A percentile compares a stretch with the other conserved stretches of the same genome.
phyloP scores from a whole-genome alignment of 2,329 filamentous ascomycete species.

The Rhynchosporium secalis region DNA sequence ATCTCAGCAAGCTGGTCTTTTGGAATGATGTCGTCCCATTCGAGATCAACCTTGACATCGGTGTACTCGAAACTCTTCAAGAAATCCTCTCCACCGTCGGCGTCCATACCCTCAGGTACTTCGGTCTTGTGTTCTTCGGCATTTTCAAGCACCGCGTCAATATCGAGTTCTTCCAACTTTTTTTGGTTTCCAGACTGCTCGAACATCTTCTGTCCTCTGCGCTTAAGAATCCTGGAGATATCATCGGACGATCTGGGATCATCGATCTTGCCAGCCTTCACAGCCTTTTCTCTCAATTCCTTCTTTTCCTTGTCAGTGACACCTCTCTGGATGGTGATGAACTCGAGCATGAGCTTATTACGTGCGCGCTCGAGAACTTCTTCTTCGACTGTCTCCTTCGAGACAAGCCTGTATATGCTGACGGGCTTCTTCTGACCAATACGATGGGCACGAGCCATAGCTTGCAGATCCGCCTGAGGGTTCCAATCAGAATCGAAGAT shows the following conservation, averaged over 20 bases:
- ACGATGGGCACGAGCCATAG: slow-evolving; percentile 96
- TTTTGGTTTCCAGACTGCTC: slow-evolving; percentile 96
- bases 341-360: slow-evolving; percentile 96
- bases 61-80: slow-evolving; percentile 88
- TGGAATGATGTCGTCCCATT: slow-evolving; percentile 98
- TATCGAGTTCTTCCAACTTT: slow-evolving; percentile 94
- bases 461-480: slow-evolving; percentile 94
- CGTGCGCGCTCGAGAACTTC: slow-evolving; percentile 94
- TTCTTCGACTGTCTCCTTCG: slow-evolving; percentile 97
- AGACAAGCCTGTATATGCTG: slow-evolving; percentile 93
- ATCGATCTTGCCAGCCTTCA: slow-evolving; percentile 73
- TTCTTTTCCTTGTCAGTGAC: slow-evolving; percentile 92
- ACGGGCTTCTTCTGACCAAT: slow-evolving; percentile 97
- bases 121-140: slow-evolving; percentile 97
- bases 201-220: slow-evolving; percentile 98
- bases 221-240: slow-evolving; percentile 94
- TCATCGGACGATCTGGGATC: slow-evolving; percentile 91
- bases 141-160: slow-evolving; percentile 94
- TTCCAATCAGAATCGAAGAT: slow-evolving; percentile 99
- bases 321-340: slow-evolving; percentile 93
- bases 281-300: slow-evolving; percentile 71
- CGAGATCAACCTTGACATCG: slow-evolving; percentile 94
- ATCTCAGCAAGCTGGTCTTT: slow-evolving; percentile 87
- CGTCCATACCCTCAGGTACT: slow-evolving; percentile 89
- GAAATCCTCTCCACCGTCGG: slow-evolving; percentile 95